A percentile compares a stretch with the other conserved stretches of the same genome.
phyloP scores from a whole-genome alignment of 192 early-diverging fungal genomes.

The Phlyctochytrium planicorne region DNA sequence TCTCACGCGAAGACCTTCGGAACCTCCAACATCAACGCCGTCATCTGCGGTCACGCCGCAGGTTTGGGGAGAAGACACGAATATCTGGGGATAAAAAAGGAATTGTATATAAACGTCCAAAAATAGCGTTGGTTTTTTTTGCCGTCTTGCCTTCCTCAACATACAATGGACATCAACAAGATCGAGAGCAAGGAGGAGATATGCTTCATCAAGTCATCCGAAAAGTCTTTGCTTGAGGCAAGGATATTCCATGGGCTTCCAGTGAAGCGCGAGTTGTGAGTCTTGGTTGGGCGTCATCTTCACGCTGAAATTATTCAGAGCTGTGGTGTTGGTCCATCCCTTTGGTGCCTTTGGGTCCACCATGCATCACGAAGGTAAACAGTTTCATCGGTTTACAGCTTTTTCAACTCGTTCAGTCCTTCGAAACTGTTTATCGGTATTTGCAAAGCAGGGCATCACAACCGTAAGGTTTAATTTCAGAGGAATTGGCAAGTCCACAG shows the following conservation, averaged over 20 bases:
- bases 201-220: slow-evolving; percentile 9
- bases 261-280: slow-evolving; percentile 10
- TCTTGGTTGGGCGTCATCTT: neutral
- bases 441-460: neutral
- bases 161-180: neutral
- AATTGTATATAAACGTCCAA: too few species aligned
- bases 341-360: slow-evolving; percentile 18
- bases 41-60: neutral
- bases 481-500: slow-evolving; percentile 14
- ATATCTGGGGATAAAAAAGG: neutral
- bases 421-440: neutral
- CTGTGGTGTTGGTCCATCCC: slow-evolving; percentile 16
- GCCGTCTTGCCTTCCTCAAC: neutral
- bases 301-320: neutral
- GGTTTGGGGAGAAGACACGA: neutral
- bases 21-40: neutral
- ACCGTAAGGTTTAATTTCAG: slow-evolving; percentile 26
- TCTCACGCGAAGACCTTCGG: neutral
- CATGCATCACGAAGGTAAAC: slow-evolving; percentile 21
- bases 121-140: too few species aligned
- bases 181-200: slow-evolving; percentile 1
- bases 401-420: slow-evolving; percentile 4
- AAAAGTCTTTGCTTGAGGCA: slow-evolving; percentile 17
- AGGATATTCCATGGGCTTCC: slow-evolving; percentile 13
- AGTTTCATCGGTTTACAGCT: slow-evolving; percentile 1